Conservation (phyloP, 1,284 basidiomycete genomes). For the Apiotrichum porosum region DNA sequence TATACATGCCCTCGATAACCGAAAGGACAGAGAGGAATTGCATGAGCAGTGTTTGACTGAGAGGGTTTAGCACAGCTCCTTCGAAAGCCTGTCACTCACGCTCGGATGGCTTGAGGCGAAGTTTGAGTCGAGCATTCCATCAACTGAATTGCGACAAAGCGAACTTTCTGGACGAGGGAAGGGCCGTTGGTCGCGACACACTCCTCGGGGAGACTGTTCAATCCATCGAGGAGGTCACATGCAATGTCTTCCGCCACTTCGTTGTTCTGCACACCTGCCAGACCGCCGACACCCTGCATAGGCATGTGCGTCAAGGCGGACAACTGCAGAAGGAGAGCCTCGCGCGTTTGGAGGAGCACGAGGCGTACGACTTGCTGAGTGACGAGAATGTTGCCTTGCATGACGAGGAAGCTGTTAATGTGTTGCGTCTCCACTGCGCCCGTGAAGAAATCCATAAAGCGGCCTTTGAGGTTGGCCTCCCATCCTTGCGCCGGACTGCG, state of each 20-base stretch:
- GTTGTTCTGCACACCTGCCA: constrained; percentile 23
- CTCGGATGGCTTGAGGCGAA: constrained; percentile 23
- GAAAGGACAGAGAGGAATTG: constrained; percentile 40
- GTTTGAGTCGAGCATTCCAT: constrained; percentile 31
- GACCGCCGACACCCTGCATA: constrained; percentile 18
- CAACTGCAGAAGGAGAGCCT: constrained; percentile 29
- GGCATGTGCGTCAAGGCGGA: constrained; percentile 34
- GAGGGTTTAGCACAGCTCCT: background rate
- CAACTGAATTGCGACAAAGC: constrained; percentile 42
- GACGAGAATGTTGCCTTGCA: constrained; percentile 45
- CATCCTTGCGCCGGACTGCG: constrained; percentile 30
- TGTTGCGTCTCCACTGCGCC: constrained; percentile 20
- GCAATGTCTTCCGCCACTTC: constrained; percentile 40
- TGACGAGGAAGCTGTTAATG: constrained; percentile 36
- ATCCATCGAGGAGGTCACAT: constrained; percentile 37
- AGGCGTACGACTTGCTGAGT: constrained; percentile 40
- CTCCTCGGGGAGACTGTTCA: constrained; percentile 37
- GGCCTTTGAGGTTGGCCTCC: constrained; percentile 32
- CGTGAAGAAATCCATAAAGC: constrained; percentile 33
- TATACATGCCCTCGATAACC: constrained; percentile 43
- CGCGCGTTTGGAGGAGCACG: constrained; percentile 35
- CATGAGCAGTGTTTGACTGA: constrained; percentile 38
- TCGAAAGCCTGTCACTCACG: constrained; percentile 24
- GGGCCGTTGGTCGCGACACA: constrained; percentile 43
- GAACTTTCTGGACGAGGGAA: constrained; percentile 42